Conservation (phyloP, 1,139 yeast genomes). For the Saccharomycopsis hybrid region DNA sequence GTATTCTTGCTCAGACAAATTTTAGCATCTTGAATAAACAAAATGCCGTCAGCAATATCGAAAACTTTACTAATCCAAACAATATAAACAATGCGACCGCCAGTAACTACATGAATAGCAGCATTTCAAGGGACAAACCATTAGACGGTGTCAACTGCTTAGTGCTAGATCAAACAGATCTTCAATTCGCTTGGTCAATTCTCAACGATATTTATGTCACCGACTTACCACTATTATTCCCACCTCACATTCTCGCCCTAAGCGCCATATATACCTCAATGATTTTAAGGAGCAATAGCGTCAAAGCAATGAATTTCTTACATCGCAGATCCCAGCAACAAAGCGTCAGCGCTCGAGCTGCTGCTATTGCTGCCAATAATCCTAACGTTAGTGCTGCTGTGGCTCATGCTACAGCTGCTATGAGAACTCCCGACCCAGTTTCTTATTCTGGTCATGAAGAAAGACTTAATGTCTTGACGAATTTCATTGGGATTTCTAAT, state of each 20-base stretch:
- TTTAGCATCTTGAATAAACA: conserved; percentile 1
- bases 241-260: conserved; percentile 88
- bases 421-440: neutral
- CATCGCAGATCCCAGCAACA: neutral
- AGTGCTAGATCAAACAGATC: conserved; percentile 53
- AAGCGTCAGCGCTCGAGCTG: neutral
- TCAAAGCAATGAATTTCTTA: neutral
- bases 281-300: conserved; percentile 41
- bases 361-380: conserved; percentile 4
- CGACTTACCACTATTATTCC: conserved; percentile 71
- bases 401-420: neutral
- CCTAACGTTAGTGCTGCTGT: neutral
- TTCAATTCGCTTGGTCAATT: conserved; percentile 83
- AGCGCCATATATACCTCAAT: conserved; percentile 73
- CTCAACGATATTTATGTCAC: conserved; percentile 87
- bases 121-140: conserved; percentile 3
- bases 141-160: conserved; percentile 14
- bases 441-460: conserved; percentile 21
- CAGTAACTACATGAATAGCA: neutral
- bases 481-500: conserved; percentile 67
- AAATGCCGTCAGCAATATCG: conserved; percentile 24
- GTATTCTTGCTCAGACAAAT: conserved; percentile 31
- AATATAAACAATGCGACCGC: conserved; percentile 4
- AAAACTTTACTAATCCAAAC: conserved; percentile 12
- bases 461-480: conserved; percentile 48